Percentiles rank a stretch among this genome's conserved stretches.
These are phyloP conservation scores for Didymella keratinophila DNA, from an alignment of 2,329 filamentous ascomycete species.

Conservation along the genomic window DNA sequence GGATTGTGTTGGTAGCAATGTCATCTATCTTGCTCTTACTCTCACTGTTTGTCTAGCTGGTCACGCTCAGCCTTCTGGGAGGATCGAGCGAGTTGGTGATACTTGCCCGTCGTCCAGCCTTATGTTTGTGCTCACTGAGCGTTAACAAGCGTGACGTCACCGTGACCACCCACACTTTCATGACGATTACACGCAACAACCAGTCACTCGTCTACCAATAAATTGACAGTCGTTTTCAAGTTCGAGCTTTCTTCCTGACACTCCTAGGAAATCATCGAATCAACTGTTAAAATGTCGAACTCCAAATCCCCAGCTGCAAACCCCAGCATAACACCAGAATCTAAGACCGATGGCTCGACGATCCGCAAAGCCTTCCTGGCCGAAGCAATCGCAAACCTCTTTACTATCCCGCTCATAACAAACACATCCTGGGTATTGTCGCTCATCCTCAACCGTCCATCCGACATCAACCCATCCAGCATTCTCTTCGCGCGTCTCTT, in stretches of 20 bases:
- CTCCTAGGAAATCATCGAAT: not conserved
- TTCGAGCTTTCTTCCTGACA: not conserved
- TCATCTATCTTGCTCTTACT: no score
- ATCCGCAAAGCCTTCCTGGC: constrained; percentile 40
- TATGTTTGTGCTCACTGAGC: no score
- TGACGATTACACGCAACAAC: constrained; percentile 15
- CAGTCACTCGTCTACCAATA: not conserved
- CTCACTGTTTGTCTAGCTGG: no score
- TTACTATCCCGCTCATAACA: constrained; percentile 37
- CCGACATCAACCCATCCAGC: constrained; percentile 33
- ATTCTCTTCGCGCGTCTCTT: constrained; percentile 39
- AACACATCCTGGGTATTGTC: constrained; percentile 34
- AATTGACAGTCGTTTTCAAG: not conserved
- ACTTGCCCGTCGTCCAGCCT: no score
- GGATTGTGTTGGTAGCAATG: no score
- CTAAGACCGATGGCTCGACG: constrained; percentile 24
- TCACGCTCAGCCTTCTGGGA: no score
- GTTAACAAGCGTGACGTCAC: constrained; percentile 13
- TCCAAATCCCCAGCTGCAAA: constrained; percentile 35
- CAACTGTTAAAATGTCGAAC: not conserved
- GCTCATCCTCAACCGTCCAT: constrained; percentile 29
- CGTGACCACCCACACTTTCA: constrained; percentile 8
- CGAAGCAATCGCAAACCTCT: constrained; percentile 40
- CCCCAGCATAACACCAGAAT: constrained; percentile 27
- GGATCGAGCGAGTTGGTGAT: no score